These are phyloP conservation scores for Lactifluus echinatus DNA, from an alignment of 768 basidiomycete genomes.

Conservation along the genomic window DNA sequence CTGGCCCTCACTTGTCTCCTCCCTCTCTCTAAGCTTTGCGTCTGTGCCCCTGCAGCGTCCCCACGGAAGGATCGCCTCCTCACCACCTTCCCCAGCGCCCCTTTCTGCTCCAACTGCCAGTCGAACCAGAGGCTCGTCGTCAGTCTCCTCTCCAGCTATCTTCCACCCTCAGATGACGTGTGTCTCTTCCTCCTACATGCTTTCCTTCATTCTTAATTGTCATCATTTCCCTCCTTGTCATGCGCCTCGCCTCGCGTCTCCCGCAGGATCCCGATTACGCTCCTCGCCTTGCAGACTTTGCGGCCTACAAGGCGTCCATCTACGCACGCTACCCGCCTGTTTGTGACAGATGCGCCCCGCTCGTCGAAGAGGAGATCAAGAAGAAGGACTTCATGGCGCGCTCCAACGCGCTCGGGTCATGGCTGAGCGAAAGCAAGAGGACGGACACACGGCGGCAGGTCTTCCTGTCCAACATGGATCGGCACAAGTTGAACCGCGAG, in stretches of 20 bases:
- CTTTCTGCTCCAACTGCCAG: conserved; percentile 83
- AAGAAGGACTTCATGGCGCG: conserved; percentile 78
- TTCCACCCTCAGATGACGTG: conserved; percentile 64
- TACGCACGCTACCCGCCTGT: conserved; percentile 82
- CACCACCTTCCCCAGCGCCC: conserved; percentile 45
- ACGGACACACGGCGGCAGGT: conserved; percentile 47
- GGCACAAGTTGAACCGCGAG: conserved; percentile 39
- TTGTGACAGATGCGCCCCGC: conserved; percentile 64
- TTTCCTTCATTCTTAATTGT: background rate
- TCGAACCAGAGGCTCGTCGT: conserved; percentile 88
- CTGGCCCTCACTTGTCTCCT: background rate
- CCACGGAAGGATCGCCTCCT: conserved; percentile 63
- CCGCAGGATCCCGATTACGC: conserved; percentile 65
- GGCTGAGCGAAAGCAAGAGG: conserved; percentile 58
- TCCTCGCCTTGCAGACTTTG: conserved; percentile 50
- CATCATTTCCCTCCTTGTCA: background rate
- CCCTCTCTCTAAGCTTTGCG: background rate
- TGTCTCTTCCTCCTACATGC: conserved; percentile 24
- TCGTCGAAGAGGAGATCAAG: conserved; percentile 74
- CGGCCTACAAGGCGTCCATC: conserved; percentile 66
- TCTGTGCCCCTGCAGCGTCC: conserved; percentile 41
- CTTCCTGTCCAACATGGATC: conserved; percentile 33
- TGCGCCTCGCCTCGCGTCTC: background rate
- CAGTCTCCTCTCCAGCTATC: conserved; percentile 83
- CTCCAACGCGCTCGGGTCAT: conserved; percentile 63